Evolutionary conservation across 1,284 basidiomycete genomes (phyloP), one percentile per base, ranked within the genome.

Genomic region (Ustilago sp.): DNA sequence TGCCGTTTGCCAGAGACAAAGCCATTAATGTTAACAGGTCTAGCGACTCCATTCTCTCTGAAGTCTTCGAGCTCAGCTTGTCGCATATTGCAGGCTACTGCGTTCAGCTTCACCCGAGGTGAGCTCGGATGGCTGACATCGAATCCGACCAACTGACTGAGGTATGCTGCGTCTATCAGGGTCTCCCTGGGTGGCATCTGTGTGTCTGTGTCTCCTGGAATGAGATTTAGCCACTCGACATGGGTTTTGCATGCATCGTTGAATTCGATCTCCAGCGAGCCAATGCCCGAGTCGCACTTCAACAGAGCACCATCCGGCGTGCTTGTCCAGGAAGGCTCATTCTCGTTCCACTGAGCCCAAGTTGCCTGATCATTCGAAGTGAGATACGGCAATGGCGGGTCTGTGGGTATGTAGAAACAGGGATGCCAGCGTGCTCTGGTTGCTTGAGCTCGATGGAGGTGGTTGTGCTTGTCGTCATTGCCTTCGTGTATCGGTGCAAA

Each of bases 351-450:
- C 17, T 34, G 31, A 7, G 47, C 45, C 67, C 68, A 74, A 4
- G 35, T 47, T 0, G 43, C 35, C 11, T 52, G 64, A n/a, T 63
- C 73, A 31, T 59, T 63, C 8, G 54, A 41, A 1, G 1, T 9
- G 8, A 72, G 43, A 28, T 59, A 68, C 13, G 77, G 70, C 23
- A 77, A 43, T 2, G 63, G 67, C 23, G 71, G 71, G 38, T 81
- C 80, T 9, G 68, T 53, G 15, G 77, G 63, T 12, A 79, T 48
- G 34, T 51, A 47, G 48, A 72, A 80, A 56, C 59, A 65, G 1
- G 77, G 80, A 48, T 81, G 77, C 69, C 74, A 79, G n/a, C 80
- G 55, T 4, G 74, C 77, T 3, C 80, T 67, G 2, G 67, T 53
- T 11, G 77, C 80, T 48, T 79, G 70, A 7, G 68, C 68, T 13